These are phyloP conservation scores for Dothiorella sarmentorum DNA, from an alignment of 2,329 filamentous ascomycete genomes.

Conservation along the genomic window DNA sequence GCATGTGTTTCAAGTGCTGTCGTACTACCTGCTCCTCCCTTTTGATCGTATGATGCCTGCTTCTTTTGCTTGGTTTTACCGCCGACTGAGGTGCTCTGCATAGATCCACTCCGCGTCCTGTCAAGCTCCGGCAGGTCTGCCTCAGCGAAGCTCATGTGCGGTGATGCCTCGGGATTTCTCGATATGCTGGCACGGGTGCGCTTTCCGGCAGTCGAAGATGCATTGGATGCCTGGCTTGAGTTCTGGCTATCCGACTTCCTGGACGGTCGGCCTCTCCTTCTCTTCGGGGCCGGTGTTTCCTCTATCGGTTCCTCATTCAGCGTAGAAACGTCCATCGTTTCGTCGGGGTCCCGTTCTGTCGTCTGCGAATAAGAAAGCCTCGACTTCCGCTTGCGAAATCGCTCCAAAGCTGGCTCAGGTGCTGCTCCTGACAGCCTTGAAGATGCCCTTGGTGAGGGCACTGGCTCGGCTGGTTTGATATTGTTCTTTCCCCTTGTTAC, in stretches of 20 bases:
- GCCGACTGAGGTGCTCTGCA: background rate
- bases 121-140: background rate
- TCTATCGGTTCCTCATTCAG: background rate
- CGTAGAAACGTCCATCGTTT: background rate
- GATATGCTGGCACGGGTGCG: background rate
- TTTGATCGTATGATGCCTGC: constrained; percentile 5
- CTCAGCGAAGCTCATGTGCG: background rate
- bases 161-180: background rate
- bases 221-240: constrained; percentile 18
- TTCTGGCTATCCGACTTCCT: constrained; percentile 13
- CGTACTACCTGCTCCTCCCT: constrained; percentile 2
- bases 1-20: constrained; percentile 4
- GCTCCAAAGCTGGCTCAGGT: background rate
- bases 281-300: constrained; percentile 13
- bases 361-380: constrained; percentile 9
- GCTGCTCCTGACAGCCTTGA: background rate
- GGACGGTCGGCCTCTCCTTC: background rate
- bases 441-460: background rate
- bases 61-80: background rate
- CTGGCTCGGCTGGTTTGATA: background rate
- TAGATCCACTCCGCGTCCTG: background rate
- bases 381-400: background rate
- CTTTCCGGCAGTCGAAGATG: constrained; percentile 10
- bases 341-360: background rate
- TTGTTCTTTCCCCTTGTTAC: background rate